Evolutionary conservation across 345 rosid genomes (phyloP), one percentile per base, ranked within the genome.

Genomic region (Cardamine resedifolia): DNA sequence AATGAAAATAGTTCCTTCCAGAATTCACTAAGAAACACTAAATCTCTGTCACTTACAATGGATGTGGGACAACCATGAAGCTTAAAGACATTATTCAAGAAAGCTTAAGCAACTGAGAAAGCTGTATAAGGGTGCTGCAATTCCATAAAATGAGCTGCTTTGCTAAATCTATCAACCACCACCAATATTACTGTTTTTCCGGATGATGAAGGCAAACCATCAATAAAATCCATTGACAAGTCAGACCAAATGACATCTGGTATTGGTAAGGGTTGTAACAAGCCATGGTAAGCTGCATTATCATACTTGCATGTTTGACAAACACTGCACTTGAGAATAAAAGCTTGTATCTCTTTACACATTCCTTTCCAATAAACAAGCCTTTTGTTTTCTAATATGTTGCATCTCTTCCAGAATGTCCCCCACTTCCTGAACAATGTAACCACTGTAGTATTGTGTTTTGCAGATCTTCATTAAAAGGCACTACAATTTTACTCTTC

Each of bases 321-420:
- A 1, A 41, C 16, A 4, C 1, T 1, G 1, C 47, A 41, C 4
- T 2, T 3, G 0, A 18, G 0, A 0, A 41, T 41, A 2, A 1
- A 41, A 0, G 7, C 0, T 4, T 41, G 47, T 0, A 41, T 14
- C 2, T 41, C 47, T 2, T 41, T 41, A 0, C 2, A 0, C 47
- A 12, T 14, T 0, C 47, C 47, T 1, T 41, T 41, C 47, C 47
- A 41, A 41, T 41, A 41, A 41, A 30, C 33, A 30, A 30, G 2
- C 33, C 7, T 0, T 30, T 28, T 0, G 6, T 28, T 0, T 4
- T 4, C 30, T 4, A 6, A 4, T 27, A 27, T 4, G 6, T 4
- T 5, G 30, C 30, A 27, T 27, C 33, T 30, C 33, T 30, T 6
- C 33, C 33, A 1, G 33, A 30, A 7, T 30, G 33, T 0, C 33